Base-by-base conservation (phyloP, 495 filamentous ascomycete species). In the Tricharina praecox region DNA sequence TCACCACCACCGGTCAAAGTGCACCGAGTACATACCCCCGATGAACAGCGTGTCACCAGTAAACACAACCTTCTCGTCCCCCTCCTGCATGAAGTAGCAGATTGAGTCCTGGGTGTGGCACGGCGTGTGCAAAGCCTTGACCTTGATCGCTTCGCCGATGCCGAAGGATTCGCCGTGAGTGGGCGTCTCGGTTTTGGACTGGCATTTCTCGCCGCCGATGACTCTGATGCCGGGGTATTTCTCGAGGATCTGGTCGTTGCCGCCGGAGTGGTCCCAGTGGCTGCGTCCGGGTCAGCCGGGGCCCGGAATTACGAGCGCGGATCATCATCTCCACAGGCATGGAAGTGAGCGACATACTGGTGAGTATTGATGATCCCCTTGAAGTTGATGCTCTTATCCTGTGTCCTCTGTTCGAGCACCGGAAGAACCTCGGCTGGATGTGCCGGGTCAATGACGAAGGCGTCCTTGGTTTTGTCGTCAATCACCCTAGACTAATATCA, bases 61-160 rank as follows among this genome's bases (percentile, higher is more conserved):
- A 62, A 97, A 97, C 18, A 96, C 83, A 7, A 72, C 92, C 53
- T 72, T 76, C 40, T 93, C 76, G 21, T 77, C 68, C 9, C 74
- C 77, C 56, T 96, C 90, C 63, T 93, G 73, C 70, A 90, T 76
- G 43, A 74, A 74, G 54, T 75, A 97, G 71, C 90, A 96, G 54
- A 97, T 93, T 58, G 85, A 93, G 63, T 97, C 90, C 64, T 95
- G 90, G 2, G 90, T 97, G 62, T 97, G 92, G 62, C 90, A 97
- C 2, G 90, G 90, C 5, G 90, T 97, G 65, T 96, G 80, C 20
- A 96, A 65, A n/a, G 82, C 82, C 58, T 75, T 90, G 44, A 95
- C 85, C 1, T 71, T 71, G 56, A 97, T 88, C 30, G 67, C 66
- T 46, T 79, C 73, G 48, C 92, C 90, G 49, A 96, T 77, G 53